Conservation (phyloP, 2,329 filamentous ascomycete genomes). For the Clonostachys rosea region DNA sequence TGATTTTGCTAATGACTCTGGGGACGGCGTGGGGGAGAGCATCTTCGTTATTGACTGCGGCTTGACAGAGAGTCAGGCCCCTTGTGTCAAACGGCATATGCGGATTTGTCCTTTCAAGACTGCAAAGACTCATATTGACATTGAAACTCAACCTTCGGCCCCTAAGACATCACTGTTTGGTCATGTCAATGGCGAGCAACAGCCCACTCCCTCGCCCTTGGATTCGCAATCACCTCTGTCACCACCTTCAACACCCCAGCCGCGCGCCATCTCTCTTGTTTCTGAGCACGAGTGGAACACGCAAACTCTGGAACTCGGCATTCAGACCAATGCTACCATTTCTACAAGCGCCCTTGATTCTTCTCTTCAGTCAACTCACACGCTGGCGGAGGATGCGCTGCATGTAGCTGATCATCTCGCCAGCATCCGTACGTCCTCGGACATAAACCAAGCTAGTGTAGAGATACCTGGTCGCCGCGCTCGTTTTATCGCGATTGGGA, state of each 20-base stretch:
- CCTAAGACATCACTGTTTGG: conserved; percentile 22
- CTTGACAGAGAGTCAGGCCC: conserved; percentile 48
- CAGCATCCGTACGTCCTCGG: not conserved
- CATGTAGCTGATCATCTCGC: conserved; percentile 5
- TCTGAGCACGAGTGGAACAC: conserved; percentile 22
- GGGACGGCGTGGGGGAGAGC: conserved; percentile 69
- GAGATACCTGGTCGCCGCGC: conserved; percentile 84
- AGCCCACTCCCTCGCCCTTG: conserved; percentile 4
- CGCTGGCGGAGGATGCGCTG: conserved; percentile 74
- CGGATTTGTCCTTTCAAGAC: conserved; percentile 11
- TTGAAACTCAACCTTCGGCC: not conserved
- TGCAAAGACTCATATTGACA: not conserved
- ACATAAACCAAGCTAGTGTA: not conserved
- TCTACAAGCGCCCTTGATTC: conserved; percentile 68
- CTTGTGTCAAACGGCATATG: conserved; percentile 37
- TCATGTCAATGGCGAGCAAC: conserved; percentile 1
- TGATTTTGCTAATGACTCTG: conserved; percentile 82
- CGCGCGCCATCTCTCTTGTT: not conserved
- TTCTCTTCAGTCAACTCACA: conserved; percentile 68
- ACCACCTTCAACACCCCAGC: conserved; percentile 12
- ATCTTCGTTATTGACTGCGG: conserved; percentile 73
- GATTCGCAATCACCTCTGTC: conserved; percentile 12
- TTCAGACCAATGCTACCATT: conserved; percentile 55
- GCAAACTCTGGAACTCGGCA: conserved; percentile 42
- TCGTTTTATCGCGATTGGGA: conserved; percentile 78